Conservation (phyloP, 192 early-diverging fungal species). For the Coemansia sp. region DNA sequence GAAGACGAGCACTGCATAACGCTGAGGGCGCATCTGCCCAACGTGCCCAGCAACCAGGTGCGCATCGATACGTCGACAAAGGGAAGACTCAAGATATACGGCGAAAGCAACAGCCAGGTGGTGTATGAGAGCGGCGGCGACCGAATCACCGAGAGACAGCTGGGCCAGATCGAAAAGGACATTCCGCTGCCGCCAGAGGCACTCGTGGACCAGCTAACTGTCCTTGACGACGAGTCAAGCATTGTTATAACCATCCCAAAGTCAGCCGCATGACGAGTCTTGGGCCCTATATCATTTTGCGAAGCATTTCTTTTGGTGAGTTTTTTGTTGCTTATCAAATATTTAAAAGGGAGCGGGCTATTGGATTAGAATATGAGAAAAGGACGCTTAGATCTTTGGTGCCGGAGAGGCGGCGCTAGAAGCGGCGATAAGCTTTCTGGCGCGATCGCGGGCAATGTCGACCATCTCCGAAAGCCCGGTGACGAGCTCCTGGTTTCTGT, state of each 20-base stretch:
- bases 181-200: conserved; percentile 40
- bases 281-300: too few relatives aligned
- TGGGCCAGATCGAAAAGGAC: conserved; percentile 54
- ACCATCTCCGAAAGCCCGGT: conserved; percentile 76
- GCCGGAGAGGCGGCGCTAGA: background rate
- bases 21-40: conserved; percentile 27
- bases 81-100: conserved; percentile 41
- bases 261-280: background rate
- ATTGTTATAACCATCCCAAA: background rate
- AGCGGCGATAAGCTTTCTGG: conserved; percentile 57
- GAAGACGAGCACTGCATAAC: conserved; percentile 23
- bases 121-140: conserved; percentile 33
- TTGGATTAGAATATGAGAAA: background rate
- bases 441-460: conserved; percentile 74
- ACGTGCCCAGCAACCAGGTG: conserved; percentile 40
- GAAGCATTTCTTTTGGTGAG: too few relatives aligned
- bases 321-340: background rate
- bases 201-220: conserved; percentile 32
- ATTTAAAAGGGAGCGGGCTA: background rate
- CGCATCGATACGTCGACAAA: conserved; percentile 35
- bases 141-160: conserved; percentile 41
- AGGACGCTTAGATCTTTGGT: conserved; percentile 26
- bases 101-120: conserved; percentile 39
- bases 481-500: conserved; percentile 62
- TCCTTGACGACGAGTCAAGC: conserved; percentile 13